Percentiles rank a stretch among this genome's conserved stretches.
phyloP scores from a whole-genome alignment of 176 grass and related monocot species.

The Phyllostachys edulis region DNA sequence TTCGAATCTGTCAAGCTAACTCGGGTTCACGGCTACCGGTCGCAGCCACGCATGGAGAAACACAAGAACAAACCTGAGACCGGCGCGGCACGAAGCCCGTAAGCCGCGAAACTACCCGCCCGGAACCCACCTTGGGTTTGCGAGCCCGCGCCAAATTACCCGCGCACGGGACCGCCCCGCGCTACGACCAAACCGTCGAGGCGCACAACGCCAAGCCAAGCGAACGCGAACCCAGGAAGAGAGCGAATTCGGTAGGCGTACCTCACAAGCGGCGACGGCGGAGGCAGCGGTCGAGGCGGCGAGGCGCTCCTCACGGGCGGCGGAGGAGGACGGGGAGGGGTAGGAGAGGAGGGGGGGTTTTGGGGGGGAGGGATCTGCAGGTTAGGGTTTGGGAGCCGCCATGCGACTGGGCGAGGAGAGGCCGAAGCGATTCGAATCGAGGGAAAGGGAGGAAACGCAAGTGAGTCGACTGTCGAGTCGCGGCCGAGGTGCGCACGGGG shows the following conservation, averaged over 20 bases:
- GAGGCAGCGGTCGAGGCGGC: neutral
- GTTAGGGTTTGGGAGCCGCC: constrained; percentile 53
- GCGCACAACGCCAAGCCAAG: neutral
- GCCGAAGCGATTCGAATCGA: constrained; percentile 8
- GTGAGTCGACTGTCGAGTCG: neutral
- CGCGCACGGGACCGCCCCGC: neutral
- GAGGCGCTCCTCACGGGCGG: neutral
- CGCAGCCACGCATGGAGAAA: neutral
- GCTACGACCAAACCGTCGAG: neutral
- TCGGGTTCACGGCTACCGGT: neutral
- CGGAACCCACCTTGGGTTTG: constrained; percentile 6
- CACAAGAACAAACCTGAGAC: neutral
- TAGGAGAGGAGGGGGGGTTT: neutral
- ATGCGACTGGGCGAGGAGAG: constrained; percentile 8
- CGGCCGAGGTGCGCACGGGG: neutral
- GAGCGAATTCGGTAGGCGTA: neutral
- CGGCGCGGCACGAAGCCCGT: neutral
- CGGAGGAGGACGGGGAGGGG: neutral
- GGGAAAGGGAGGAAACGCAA: neutral
- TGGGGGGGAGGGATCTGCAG: constrained; percentile 14
- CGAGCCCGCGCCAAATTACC: neutral
- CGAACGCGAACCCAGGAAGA: neutral
- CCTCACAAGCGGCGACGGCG: constrained; percentile 31
- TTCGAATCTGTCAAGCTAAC: neutral
- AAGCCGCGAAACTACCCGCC: neutral